Evolutionary conservation across 208 protist genomes (phyloP).

Genomic region (Crithidia fasciculata): DNA sequence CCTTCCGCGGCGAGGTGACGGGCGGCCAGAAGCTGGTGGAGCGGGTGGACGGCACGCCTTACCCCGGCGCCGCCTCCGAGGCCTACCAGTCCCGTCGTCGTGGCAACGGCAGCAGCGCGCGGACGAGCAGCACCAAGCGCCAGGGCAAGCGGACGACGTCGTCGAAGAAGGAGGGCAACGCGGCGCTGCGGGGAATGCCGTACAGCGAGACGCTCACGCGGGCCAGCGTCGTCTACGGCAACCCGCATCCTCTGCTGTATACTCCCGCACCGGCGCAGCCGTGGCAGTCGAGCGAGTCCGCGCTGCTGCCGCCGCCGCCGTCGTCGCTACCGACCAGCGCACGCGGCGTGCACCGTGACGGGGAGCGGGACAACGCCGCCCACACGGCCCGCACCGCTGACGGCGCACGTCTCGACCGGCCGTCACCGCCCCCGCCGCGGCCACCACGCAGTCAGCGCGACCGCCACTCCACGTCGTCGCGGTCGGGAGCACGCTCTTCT

Average conservation of each 20-base stretch:
- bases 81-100: conserved; percentile 40
- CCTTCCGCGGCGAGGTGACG: conserved; percentile 82
- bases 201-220: conserved; percentile 52
- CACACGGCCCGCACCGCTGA: neutral
- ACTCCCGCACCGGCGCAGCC: conserved; percentile 32
- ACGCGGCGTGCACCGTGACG: neutral
- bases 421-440: neutral
- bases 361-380: neutral
- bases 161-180: conserved; percentile 3
- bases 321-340: conserved; percentile 15
- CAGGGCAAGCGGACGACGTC: neutral
- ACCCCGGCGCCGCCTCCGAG: conserved; percentile 61
- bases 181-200: conserved; percentile 58
- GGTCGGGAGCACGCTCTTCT: neutral
- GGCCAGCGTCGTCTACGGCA: conserved; percentile 76
- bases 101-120: conserved; percentile 8
- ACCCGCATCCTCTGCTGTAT: conserved; percentile 79
- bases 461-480: neutral
- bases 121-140: conserved; percentile 16
- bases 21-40: conserved; percentile 67
- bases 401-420: neutral
- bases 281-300: conserved; percentile 4
- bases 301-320: neutral
- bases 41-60: conserved; percentile 65
- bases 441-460: neutral